A percentile compares a stretch with the other conserved stretches of the same genome.
Conservation (phyloP, 2,329 filamentous ascomycete species). For the Diaporthe vexans region DNA sequence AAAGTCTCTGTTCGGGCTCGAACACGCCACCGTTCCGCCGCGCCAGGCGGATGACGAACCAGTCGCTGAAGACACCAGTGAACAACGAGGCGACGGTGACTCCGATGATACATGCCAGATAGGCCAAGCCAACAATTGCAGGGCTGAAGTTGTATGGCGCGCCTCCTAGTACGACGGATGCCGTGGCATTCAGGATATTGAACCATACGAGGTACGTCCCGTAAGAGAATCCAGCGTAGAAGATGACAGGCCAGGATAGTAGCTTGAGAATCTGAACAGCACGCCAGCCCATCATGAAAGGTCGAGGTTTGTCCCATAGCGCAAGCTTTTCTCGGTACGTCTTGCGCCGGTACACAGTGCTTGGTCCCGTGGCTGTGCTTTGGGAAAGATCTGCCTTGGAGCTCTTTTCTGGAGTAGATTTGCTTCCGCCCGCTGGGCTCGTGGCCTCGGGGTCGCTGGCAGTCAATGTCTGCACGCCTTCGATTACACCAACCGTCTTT, state of each 20-base stretch:
- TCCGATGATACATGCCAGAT: constrained; percentile 49
- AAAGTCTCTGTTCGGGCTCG: constrained; percentile 51
- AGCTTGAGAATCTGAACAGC: constrained; percentile 52
- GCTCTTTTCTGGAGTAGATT: constrained; percentile 27
- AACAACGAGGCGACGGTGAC: constrained; percentile 45
- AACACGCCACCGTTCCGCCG: constrained; percentile 51
- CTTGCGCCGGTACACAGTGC: constrained; percentile 49
- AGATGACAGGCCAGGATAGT: constrained; percentile 58
- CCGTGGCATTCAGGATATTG: constrained; percentile 54
- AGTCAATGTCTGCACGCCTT: constrained; percentile 13
- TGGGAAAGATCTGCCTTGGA: not conserved
- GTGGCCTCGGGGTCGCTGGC: constrained; percentile 27
- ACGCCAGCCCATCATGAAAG: constrained; percentile 55
- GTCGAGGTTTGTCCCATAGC: constrained; percentile 49
- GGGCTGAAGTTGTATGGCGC: constrained; percentile 50
- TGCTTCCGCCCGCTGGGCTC: constrained; percentile 10
- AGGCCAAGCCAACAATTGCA: constrained; percentile 48
- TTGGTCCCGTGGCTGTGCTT: constrained; percentile 1
- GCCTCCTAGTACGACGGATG: constrained; percentile 51
- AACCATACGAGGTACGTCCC: constrained; percentile 52
- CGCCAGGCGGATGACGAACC: constrained; percentile 49
- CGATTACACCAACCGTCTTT: constrained; percentile 44
- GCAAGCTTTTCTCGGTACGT: constrained; percentile 55
- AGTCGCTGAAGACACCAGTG: constrained; percentile 51
- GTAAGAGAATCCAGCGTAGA: constrained; percentile 54